These are phyloP conservation scores for Metrosideros polymorpha DNA, from an alignment of 441 rosid species.

Conservation along the genomic window DNA sequence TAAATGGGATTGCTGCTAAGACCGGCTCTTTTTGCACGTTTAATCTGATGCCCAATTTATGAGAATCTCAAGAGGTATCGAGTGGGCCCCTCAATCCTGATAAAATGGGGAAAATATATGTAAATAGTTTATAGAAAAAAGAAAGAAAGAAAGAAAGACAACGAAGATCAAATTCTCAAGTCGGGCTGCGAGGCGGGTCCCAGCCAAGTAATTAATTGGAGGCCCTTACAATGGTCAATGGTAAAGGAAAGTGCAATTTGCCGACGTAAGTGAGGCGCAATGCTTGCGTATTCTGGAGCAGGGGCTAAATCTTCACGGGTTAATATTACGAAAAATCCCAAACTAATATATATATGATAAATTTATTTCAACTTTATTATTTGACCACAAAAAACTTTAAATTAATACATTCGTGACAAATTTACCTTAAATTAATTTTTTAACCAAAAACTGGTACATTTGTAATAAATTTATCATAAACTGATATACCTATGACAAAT, in stretches of 20 bases:
- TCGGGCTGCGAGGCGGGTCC: background rate
- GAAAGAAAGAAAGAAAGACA: rapidly evolving
- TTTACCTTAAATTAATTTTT: too few species aligned
- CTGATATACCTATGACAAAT: too few species aligned
- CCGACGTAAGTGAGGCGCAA: background rate
- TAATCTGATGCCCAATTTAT: background rate
- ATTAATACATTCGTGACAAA: too few species aligned
- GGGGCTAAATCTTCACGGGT: too few species aligned
- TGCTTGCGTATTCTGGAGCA: background rate
- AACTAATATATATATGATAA: too few species aligned
- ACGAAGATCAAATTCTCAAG: background rate
- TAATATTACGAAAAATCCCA: too few species aligned
- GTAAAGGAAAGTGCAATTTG: background rate
- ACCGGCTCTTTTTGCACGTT: background rate
- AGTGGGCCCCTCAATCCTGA: background rate
- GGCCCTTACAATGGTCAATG: background rate
- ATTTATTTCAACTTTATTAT: too few species aligned
- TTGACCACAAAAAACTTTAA: too few species aligned
- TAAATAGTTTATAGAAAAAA: background rate
- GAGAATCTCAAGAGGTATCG: background rate
- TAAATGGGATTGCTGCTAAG: background rate
- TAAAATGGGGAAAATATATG: background rate
- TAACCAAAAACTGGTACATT: too few species aligned
- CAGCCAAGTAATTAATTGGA: background rate
- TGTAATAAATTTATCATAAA: too few species aligned